Evolutionary conservation across 2,329 filamentous ascomycete species (phyloP), one percentile per base, ranked within the genome.

Genomic region (Geosmithia flava): DNA sequence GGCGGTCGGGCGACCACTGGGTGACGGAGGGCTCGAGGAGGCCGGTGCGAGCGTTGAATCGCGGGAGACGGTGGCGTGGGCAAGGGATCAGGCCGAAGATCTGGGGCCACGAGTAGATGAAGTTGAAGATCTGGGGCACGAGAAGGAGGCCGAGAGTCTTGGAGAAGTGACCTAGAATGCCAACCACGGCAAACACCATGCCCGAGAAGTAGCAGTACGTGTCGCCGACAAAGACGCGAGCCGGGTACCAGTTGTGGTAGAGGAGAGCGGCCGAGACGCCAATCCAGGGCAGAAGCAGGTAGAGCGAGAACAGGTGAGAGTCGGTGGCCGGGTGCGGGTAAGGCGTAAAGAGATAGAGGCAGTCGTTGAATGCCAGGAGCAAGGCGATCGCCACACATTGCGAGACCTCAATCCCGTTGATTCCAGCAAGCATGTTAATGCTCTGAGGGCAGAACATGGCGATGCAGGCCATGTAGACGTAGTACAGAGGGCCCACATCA

Each of bases 161-260:
- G 71, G 87, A 94, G 70, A 98, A 98, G 69, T 98, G 93, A 20
- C 93, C 93, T 47, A 96, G 76, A 59, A 98, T 97, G 53, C 88
- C 89, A 54, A 97, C 93, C 43, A 96, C 90, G 48, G 91, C 93
- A 62, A 98, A 98, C 40, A 97, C 87, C 89, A 98, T 98, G 55
- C 93, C 93, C 1, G 93, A 93, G 65, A 98, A 96, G 69, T 98
- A 98, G 75, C 93, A 98, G 75, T 97, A 98, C 3, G 93, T 98
- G 66, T 98, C 93, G 49, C 93, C 93, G 10, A 97, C 91, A 60
- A 98, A 98, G 10, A 97, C 93, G 58, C 81, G 83, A 20, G 91
- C 88, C 0, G 93, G 93, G 62, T 89, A 98, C 87, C 89, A 94
- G 67, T 98, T 98, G 71, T 98, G 90, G 62, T 69, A 80, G 59